These are phyloP conservation scores for Saccharomycopsis selenospora DNA, from an alignment of 805 yeast species.

Conservation along the genomic window DNA sequence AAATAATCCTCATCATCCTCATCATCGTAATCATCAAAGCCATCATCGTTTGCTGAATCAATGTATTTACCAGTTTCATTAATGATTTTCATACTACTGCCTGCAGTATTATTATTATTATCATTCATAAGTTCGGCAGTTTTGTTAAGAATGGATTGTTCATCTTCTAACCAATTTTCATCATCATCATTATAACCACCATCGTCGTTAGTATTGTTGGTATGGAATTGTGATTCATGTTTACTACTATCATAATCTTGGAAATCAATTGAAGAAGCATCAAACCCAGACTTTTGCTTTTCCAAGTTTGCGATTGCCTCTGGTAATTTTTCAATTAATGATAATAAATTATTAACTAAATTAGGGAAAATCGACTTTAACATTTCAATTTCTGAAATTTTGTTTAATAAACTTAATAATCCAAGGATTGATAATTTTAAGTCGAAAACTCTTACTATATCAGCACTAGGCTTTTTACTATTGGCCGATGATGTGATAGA, in stretches of 20 bases:
- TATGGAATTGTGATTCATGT: constrained; percentile 28
- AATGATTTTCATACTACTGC: constrained; percentile 30
- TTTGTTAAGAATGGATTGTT: neutral
- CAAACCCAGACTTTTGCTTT: constrained; percentile 52
- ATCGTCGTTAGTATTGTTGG: constrained; percentile 25
- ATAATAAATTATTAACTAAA: constrained; percentile 45
- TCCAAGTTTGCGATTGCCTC: constrained; percentile 60
- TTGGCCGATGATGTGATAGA: constrained; percentile 33
- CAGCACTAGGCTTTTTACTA: neutral
- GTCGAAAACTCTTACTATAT: constrained; percentile 66
- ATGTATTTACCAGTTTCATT: constrained; percentile 26
- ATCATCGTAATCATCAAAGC: constrained; percentile 25
- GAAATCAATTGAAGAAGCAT: constrained; percentile 28
- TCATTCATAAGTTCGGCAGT: constrained; percentile 23
- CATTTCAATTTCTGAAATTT: constrained; percentile 27
- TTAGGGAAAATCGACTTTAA: constrained; percentile 36
- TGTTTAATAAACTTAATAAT: constrained; percentile 41
- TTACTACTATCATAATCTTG: constrained; percentile 27
- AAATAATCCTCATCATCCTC: constrained; percentile 28
- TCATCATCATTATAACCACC: constrained; percentile 29
- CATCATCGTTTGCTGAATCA: constrained; percentile 27
- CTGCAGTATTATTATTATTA: constrained; percentile 26
- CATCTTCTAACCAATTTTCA: constrained; percentile 18
- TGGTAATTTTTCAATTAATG: constrained; percentile 56
- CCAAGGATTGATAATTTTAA: constrained; percentile 71